Conservation (phyloP, 441 rosid genomes). For the Breynia disticha region DNA sequence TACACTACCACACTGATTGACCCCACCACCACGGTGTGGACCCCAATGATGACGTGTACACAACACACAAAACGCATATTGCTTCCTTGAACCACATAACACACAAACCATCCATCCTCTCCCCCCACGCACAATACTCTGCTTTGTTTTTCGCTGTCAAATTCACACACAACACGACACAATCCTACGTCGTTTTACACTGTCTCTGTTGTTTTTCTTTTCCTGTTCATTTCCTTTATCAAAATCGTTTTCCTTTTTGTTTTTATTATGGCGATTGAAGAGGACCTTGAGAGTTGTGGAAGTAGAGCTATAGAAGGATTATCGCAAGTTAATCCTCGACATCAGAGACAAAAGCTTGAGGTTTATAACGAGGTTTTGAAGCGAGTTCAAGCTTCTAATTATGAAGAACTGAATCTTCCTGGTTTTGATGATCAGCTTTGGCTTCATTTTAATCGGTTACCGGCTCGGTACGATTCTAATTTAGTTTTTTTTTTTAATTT, state of each 20-base stretch:
- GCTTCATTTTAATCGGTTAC: constrained; percentile 95
- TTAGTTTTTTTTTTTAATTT: not conserved
- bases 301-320: constrained; percentile 55
- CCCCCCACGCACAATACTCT: too few relatives aligned
- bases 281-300: constrained; percentile 83
- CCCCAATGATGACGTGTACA: too few relatives aligned
- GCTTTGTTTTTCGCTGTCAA: too few relatives aligned
- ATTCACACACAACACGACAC: constrained; percentile 1
- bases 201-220: not conserved
- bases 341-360: constrained; percentile 69
- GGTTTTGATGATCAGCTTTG: constrained; percentile 88
- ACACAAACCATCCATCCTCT: too few relatives aligned
- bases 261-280: constrained; percentile 59
- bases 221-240: not conserved
- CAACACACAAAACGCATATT: too few relatives aligned
- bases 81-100: too few relatives aligned
- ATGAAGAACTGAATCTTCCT: constrained; percentile 55
- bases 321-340: constrained; percentile 47
- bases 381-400: constrained; percentile 56
- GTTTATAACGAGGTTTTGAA: constrained; percentile 67
- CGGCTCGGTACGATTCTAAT: constrained; percentile 51
- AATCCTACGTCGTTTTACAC: constrained; percentile 8
- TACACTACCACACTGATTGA: too few relatives aligned
- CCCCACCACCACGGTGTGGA: too few relatives aligned
- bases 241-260: not conserved